Percentiles rank a stretch among this genome's conserved stretches.
Evolutionary conservation across 23 red algal genomes (phyloP).

Genomic region (Gracilaria gracilis): DNA sequence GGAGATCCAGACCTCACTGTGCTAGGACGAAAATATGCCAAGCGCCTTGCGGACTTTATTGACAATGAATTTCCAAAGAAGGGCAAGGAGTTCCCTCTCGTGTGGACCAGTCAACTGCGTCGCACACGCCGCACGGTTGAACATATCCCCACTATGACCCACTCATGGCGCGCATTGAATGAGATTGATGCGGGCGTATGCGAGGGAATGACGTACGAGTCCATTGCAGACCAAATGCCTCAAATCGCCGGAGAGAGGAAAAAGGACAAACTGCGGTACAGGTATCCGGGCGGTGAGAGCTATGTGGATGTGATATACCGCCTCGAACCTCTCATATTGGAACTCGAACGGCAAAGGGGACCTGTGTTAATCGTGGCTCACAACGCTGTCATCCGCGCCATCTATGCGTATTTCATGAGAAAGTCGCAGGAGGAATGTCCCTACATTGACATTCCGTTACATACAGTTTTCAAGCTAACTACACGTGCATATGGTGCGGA

Average conservation of each 20-base stretch:
- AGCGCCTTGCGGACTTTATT: constrained; percentile 75
- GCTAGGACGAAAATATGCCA: constrained; percentile 82
- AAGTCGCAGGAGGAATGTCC: constrained; percentile 87
- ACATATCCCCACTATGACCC: constrained; percentile 91
- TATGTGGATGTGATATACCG: constrained; percentile 97
- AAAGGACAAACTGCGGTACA: constrained; percentile 93
- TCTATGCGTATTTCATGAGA: constrained; percentile 93
- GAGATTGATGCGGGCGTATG: constrained; percentile 99
- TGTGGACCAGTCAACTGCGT: constrained; percentile 94
- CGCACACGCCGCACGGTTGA: constrained; percentile 94
- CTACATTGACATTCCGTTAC: constrained; percentile 93
- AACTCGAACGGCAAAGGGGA: constrained; percentile 90
- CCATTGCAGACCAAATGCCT: constrained; percentile 77
- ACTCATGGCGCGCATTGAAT: constrained; percentile 96
- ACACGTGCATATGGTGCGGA: constrained; percentile 83
- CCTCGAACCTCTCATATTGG: constrained; percentile 96
- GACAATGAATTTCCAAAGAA: constrained; percentile 78
- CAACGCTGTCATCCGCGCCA: constrained; percentile 98
- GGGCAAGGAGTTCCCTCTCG: constrained; percentile 76
- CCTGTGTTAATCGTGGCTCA: constrained; percentile 98
- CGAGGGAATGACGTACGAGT: constrained; percentile 97
- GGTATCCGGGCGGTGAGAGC: constrained; percentile 95
- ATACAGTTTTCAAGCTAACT: constrained; percentile 90
- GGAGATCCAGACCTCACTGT: constrained; percentile 91
- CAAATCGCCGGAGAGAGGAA: constrained; percentile 78